Conservation (phyloP, 768 basidiomycete species). For the Gymnopilus dilepis region DNA sequence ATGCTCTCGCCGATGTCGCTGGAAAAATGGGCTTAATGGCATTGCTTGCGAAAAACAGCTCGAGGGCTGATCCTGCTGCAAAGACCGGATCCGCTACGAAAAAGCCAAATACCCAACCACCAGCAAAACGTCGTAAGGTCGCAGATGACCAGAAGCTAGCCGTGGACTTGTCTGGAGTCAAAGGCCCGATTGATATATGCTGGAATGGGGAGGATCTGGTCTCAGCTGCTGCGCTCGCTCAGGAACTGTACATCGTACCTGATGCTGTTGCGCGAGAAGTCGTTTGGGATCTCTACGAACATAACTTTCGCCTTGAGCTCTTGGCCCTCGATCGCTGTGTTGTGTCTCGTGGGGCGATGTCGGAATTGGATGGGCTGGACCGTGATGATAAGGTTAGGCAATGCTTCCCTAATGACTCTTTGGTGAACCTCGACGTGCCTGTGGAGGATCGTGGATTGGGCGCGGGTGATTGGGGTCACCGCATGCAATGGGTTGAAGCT, state of each 20-base stretch:
- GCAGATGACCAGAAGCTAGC: too few species aligned
- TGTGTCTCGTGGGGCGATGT: background rate
- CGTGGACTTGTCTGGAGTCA: too few species aligned
- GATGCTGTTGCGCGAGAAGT: background rate
- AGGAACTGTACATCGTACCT: background rate
- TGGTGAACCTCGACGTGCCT: background rate
- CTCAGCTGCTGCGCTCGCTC: background rate
- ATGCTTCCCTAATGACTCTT: background rate
- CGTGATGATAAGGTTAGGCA: background rate
- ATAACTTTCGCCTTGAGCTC: constrained; percentile 22
- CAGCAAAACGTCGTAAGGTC: too few species aligned
- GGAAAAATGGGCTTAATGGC: too few species aligned
- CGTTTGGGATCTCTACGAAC: constrained; percentile 20
- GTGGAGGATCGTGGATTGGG: constrained; percentile 8
- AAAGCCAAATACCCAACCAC: too few species aligned
- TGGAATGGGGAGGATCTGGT: background rate
- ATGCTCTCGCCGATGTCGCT: too few species aligned
- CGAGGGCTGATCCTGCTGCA: too few species aligned
- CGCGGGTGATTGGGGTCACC: constrained; percentile 1
- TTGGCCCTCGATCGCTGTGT: constrained; percentile 13
- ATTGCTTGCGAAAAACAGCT: too few species aligned
- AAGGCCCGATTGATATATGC: background rate
- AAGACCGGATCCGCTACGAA: too few species aligned
- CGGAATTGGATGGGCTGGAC: background rate
- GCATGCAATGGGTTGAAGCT: constrained; percentile 6